Conservation (phyloP, 495 filamentous ascomycete species). For the Alectoria sarmentosa region DNA sequence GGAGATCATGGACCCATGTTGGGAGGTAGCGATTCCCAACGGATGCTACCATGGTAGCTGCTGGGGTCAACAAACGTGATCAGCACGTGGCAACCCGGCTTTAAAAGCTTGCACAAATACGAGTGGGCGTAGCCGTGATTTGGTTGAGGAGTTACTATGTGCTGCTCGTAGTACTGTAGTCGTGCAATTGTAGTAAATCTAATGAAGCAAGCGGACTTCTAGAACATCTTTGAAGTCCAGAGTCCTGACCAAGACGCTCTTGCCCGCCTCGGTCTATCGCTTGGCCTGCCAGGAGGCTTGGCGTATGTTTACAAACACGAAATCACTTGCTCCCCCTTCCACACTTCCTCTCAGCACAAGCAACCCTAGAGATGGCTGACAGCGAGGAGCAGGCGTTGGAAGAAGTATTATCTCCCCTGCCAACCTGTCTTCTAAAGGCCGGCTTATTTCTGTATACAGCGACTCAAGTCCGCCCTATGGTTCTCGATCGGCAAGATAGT, state of each 20-base stretch:
- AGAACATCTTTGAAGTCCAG: background rate
- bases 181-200: background rate
- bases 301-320: background rate
- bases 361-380: conserved; percentile 29
- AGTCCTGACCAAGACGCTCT: background rate
- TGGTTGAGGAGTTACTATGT: background rate
- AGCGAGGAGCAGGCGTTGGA: conserved; percentile 36
- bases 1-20: background rate
- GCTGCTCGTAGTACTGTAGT: background rate
- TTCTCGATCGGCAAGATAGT: conserved; percentile 81
- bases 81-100: background rate
- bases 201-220: background rate
- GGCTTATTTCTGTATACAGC: conserved; percentile 39
- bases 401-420: conserved; percentile 29
- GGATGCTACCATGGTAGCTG: background rate
- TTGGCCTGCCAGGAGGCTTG: conserved; percentile 1
- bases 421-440: background rate
- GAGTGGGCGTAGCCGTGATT: background rate
- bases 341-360: background rate
- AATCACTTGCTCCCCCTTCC: background rate
- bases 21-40: background rate
- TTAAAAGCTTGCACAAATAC: background rate
- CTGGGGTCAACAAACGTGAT: background rate
- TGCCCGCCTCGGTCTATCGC: background rate
- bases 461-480: conserved; percentile 92